These are phyloP conservation scores for Aspergillus neotritici DNA, from an alignment of 2,329 filamentous ascomycete genomes.

Conservation along the genomic window DNA sequence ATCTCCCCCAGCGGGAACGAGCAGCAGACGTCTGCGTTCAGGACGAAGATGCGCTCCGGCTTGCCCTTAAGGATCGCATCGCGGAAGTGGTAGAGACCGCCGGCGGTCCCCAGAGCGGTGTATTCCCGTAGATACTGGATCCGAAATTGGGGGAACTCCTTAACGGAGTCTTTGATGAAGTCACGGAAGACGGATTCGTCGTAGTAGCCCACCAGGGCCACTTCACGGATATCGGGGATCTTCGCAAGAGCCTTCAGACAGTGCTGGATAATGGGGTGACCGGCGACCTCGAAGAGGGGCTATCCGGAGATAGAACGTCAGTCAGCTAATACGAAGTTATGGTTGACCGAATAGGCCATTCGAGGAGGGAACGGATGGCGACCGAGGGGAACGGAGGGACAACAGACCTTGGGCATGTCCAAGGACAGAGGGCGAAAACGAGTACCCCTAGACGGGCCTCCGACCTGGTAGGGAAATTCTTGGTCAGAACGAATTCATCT, in stretches of 20 bases:
- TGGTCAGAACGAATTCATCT: conserved; percentile 11
- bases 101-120: conserved; percentile 89
- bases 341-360: background rate
- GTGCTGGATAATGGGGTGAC: conserved; percentile 97
- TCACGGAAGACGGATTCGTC: conserved; percentile 95
- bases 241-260: conserved; percentile 88
- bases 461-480: conserved; percentile 60
- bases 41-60: conserved; percentile 91
- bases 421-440: conserved; percentile 91
- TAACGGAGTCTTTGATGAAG: conserved; percentile 87
- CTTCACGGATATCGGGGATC: conserved; percentile 87
- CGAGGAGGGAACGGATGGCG: conserved; percentile 13
- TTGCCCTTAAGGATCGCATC: conserved; percentile 96
- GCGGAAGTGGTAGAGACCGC: conserved; percentile 97
- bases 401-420: conserved; percentile 81
- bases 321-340: conserved; percentile 7
- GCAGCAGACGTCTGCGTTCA: conserved; percentile 98
- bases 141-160: conserved; percentile 78
- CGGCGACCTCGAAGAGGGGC: conserved; percentile 97
- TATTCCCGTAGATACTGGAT: conserved; percentile 98
- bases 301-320: conserved; percentile 31
- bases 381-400: conserved; percentile 6
- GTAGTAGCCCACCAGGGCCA: conserved; percentile 98
- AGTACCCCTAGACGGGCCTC: conserved; percentile 90
- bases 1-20: conserved; percentile 95